Percentiles rank a stretch among this genome's conserved stretches.
Evolutionary conservation across 208 protist genomes (phyloP).

Genomic region (Lotmaria passim): DNA sequence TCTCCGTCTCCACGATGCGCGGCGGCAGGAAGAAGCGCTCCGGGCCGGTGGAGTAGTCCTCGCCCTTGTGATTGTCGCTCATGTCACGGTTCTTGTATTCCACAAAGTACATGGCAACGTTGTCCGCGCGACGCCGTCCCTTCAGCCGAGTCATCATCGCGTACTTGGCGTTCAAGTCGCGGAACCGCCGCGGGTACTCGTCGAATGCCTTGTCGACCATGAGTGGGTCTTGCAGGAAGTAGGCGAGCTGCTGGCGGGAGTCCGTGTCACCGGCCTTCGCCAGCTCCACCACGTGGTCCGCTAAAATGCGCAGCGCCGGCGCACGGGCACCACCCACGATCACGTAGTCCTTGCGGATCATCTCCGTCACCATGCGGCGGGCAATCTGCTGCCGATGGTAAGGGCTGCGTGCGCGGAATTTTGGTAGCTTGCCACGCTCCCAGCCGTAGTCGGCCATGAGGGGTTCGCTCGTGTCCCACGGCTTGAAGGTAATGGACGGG

Average conservation of each 20-base stretch:
- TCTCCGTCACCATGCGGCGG: conserved; percentile 90
- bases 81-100: conserved; percentile 91
- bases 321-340: conserved; percentile 89
- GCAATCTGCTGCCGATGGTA: conserved; percentile 90
- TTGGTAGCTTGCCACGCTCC: conserved; percentile 79
- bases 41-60: conserved; percentile 83
- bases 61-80: conserved; percentile 91
- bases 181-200: conserved; percentile 88
- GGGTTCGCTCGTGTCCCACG: conserved; percentile 76
- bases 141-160: conserved; percentile 89
- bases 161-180: conserved; percentile 85
- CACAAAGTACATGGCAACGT: conserved; percentile 90
- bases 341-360: conserved; percentile 89
- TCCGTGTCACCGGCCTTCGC: conserved; percentile 89
- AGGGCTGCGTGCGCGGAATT: conserved; percentile 83
- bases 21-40: conserved; percentile 92
- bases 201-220: conserved; percentile 94
- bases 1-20: conserved; percentile 87
- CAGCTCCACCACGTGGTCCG: conserved; percentile 89
- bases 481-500: conserved; percentile 71
- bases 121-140: conserved; percentile 70
- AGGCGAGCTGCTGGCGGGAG: conserved; percentile 87
- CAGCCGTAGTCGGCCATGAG: conserved; percentile 90
- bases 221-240: conserved; percentile 88
- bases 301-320: conserved; percentile 85